phyloP scores from a whole-genome alignment of 257 asterid species.

The Solanum peruvianum region DNA sequence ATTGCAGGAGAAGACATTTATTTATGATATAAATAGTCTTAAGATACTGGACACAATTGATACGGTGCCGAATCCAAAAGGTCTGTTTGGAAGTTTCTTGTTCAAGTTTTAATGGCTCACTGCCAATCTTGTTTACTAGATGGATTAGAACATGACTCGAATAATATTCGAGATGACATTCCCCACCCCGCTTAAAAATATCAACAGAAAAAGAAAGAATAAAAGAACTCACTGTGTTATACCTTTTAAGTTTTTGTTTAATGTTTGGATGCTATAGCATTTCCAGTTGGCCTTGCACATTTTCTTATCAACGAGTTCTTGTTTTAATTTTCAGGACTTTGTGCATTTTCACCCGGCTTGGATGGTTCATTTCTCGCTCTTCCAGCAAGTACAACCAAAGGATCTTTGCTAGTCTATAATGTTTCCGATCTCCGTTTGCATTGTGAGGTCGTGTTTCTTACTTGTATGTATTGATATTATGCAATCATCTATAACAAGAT shows the following conservation, averaged over 20 bases:
- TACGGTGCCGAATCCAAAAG: conserved; percentile 74
- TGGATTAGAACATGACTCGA: neutral
- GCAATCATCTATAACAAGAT: neutral
- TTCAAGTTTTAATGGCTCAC: neutral
- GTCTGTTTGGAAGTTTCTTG: conserved; percentile 22
- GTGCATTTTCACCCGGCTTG: conserved; percentile 68
- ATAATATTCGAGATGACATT: neutral
- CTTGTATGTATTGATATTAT: neutral
- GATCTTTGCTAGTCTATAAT: conserved; percentile 76
- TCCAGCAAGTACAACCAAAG: conserved; percentile 77
- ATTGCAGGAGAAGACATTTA: conserved; percentile 66
- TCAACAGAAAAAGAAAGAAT: neutral
- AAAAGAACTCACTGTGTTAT: neutral
- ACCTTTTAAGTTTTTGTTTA: neutral
- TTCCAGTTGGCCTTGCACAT: neutral
- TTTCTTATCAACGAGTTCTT: neutral
- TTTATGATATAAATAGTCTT: conserved; percentile 68
- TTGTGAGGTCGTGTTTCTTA: conserved; percentile 53
- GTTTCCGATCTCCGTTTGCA: conserved; percentile 70
- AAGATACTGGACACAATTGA: conserved; percentile 60
- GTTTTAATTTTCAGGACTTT: conserved; percentile 48
- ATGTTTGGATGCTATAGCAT: neutral
- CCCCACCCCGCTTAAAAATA: neutral
- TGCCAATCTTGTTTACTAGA: neutral
- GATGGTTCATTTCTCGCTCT: conserved; percentile 85